phyloP scores from a whole-genome alignment of 23 red algal genomes.

The Gracilaria domingensis region DNA sequence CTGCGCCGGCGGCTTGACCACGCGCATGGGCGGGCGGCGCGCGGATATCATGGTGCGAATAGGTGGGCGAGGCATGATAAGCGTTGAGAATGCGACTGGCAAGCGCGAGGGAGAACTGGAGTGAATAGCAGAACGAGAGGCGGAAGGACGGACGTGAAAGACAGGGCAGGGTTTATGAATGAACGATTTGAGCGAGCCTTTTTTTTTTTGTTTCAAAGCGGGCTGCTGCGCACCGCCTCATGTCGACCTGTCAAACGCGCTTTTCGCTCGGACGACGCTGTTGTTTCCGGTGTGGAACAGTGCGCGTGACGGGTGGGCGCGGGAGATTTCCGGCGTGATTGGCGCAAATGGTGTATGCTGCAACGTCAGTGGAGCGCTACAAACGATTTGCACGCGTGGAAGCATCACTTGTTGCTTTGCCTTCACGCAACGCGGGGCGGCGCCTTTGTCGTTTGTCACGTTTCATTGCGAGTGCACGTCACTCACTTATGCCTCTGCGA shows the following conservation, averaged over 20 bases:
- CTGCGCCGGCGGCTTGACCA: background rate
- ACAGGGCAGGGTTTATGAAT: too few relatives aligned
- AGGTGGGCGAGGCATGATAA: background rate
- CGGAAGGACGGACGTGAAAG: background rate
- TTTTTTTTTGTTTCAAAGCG: too few relatives aligned
- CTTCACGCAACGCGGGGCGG: background rate
- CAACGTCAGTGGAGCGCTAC: background rate
- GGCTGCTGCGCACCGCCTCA: too few relatives aligned
- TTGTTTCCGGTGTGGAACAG: background rate
- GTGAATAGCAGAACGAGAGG: background rate
- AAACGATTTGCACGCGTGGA: background rate
- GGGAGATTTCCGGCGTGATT: background rate
- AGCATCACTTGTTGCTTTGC: background rate
- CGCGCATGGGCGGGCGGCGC: background rate
- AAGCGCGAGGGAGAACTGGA: background rate
- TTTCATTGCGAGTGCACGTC: background rate
- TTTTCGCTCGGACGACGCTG: too few relatives aligned
- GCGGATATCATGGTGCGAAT: constrained; percentile 2
- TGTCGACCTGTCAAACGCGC: too few relatives aligned
- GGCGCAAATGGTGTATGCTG: background rate
- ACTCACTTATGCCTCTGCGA: too few relatives aligned
- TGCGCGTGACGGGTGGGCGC: background rate
- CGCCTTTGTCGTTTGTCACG: background rate
- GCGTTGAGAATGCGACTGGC: too few relatives aligned
- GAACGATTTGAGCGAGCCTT: too few relatives aligned